Conservation (phyloP, 164 flowering plant species). For the Vitis riparia region DNA sequence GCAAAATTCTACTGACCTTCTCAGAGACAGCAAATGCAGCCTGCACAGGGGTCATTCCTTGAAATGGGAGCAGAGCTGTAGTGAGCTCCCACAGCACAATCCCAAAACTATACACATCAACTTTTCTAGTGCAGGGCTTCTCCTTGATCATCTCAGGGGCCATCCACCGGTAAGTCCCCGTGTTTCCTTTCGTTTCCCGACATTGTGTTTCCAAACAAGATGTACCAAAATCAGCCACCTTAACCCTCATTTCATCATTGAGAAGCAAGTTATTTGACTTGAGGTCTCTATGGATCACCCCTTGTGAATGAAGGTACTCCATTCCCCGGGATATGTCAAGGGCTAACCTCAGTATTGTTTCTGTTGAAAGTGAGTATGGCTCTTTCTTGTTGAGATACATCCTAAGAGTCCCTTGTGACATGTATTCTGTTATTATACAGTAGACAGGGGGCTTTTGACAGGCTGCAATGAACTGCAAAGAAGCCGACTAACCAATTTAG, state of each 20-base stretch:
- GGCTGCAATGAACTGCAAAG: constrained; percentile 85
- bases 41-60: constrained; percentile 97
- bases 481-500: constrained; percentile 4
- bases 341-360: constrained; percentile 80
- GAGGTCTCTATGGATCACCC: constrained; percentile 92
- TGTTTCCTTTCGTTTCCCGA: constrained; percentile 68
- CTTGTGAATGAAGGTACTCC: constrained; percentile 95
- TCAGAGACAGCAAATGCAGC: constrained; percentile 96
- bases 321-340: constrained; percentile 93
- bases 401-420: constrained; percentile 93
- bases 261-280: constrained; percentile 85
- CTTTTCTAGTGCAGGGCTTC: constrained; percentile 78
- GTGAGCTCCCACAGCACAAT: constrained; percentile 93
- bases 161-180: constrained; percentile 99
- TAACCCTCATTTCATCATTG: constrained; percentile 88
- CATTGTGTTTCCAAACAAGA: constrained; percentile 88
- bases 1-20: constrained; percentile 49
- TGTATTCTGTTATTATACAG: constrained; percentile 92
- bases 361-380: constrained; percentile 83
- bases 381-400: constrained; percentile 94
- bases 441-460: constrained; percentile 90
- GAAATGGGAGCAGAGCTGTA: constrained; percentile 86
- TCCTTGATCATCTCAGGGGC: constrained; percentile 98
- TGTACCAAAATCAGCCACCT: constrained; percentile 96
- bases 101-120: constrained; percentile 96